These are phyloP conservation scores for Candida sojae DNA, from an alignment of 1,139 yeast species.

Conservation along the genomic window DNA sequence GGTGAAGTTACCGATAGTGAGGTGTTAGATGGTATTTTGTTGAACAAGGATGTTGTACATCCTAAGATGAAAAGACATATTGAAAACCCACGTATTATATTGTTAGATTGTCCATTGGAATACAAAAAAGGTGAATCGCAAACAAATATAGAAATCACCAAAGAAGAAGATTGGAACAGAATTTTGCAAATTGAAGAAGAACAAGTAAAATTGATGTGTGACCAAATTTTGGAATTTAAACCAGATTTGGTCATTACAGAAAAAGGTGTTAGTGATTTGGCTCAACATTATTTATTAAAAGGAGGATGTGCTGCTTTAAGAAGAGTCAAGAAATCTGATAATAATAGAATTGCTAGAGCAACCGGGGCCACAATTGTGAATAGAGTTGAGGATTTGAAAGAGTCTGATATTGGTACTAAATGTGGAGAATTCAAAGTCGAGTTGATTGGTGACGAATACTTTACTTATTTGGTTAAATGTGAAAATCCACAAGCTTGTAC, in stretches of 20 bases:
- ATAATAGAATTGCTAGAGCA: constrained; percentile 95
- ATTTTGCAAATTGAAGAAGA: constrained; percentile 96
- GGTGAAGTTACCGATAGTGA: constrained; percentile 90
- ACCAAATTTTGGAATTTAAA: constrained; percentile 77
- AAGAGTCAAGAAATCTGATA: constrained; percentile 94
- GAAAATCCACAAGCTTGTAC: constrained; percentile 92
- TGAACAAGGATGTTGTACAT: constrained; percentile 96
- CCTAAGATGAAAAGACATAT: constrained; percentile 94
- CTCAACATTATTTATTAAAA: constrained; percentile 92
- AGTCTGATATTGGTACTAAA: constrained; percentile 81
- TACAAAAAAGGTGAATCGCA: constrained; percentile 99
- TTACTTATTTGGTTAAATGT: constrained; percentile 81
- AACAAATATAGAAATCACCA: constrained; percentile 95
- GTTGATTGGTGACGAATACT: constrained; percentile 96
- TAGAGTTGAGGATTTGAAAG: constrained; percentile 91
- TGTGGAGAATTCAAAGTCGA: constrained; percentile 94
- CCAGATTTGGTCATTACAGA: constrained; percentile 97
- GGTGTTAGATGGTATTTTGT: constrained; percentile 87
- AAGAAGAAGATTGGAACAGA: constrained; percentile 96
- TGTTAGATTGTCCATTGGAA: constrained; percentile 95
- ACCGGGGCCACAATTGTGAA: constrained; percentile 98
- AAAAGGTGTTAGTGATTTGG: constrained; percentile 97
- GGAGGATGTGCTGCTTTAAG: constrained; percentile 93
- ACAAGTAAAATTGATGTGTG: constrained; percentile 87
- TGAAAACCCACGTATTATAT: constrained; percentile 83